phyloP scores from a whole-genome alignment of 1,139 yeast genomes.

The Yamadazyma mexicana region DNA sequence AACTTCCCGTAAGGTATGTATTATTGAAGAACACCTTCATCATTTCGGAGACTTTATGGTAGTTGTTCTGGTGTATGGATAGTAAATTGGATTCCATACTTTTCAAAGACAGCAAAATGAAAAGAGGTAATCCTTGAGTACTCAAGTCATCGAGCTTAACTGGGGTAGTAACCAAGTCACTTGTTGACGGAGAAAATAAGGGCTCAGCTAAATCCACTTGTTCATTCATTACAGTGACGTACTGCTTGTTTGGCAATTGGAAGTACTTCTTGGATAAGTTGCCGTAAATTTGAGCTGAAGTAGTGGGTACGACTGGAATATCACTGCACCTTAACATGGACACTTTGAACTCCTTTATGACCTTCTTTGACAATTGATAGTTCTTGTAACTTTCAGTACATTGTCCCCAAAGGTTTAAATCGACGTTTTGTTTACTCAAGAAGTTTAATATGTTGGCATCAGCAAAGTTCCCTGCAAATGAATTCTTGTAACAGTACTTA shows the following conservation, averaged over 20 bases:
- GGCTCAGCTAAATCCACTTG: slow-evolving; percentile 51
- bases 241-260: slow-evolving; percentile 49
- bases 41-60: slow-evolving; percentile 37
- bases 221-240: slow-evolving; percentile 40
- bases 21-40: slow-evolving; percentile 51
- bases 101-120: slow-evolving; percentile 40
- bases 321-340: slow-evolving; percentile 35
- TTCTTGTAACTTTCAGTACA: slow-evolving; percentile 48
- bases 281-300: slow-evolving; percentile 12
- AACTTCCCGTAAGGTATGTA: slow-evolving; percentile 67
- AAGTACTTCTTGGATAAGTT: slow-evolving; percentile 30
- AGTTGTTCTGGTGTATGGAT: slow-evolving; percentile 25
- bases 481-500: slow-evolving; percentile 59
- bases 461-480: slow-evolving; percentile 69
- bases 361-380: slow-evolving; percentile 42
- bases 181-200: slow-evolving; percentile 52
- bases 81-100: slow-evolving; percentile 33
- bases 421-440: slow-evolving; percentile 29
- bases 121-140: slow-evolving; percentile 42
- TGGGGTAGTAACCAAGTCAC: slow-evolving; percentile 28
- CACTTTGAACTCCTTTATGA: slow-evolving; percentile 50
- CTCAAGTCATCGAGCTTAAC: slow-evolving; percentile 38
- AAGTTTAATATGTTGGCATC: slow-evolving; percentile 52
- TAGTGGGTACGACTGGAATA: slow-evolving; percentile 14
- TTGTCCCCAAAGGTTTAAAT: slow-evolving; percentile 18